Base-by-base conservation (phyloP, 2,329 filamentous ascomycete species). In the Xylaria sp. region DNA sequence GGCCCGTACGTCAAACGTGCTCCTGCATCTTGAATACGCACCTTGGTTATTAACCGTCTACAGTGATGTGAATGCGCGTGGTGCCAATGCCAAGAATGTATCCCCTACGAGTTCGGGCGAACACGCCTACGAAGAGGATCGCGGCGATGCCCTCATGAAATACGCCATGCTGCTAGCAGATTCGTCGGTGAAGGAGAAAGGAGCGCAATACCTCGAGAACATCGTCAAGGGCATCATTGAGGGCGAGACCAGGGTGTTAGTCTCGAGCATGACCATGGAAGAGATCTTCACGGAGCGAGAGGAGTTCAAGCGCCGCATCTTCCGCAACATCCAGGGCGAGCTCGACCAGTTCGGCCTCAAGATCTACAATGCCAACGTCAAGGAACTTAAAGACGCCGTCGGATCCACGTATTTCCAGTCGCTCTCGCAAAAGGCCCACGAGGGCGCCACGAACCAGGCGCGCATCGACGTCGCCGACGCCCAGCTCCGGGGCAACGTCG, bases 181-280 rank as follows among this genome's bases (percentile, higher is more conserved):
- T 62, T 80, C 78, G 8, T 72, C 71, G 38, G 79, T 78, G 2
- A 78, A 80, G 69, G 79, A 72, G 40, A 75, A 74, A 38, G 68
- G 75, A 31, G 75, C 78, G 76, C 67, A 84, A 57, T 91, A 94
- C 77, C 88, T 95, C 15, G 89, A 91, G 72, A 91, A 91, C 69
- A 96, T 96, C 65, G 89, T 96, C 76, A 94, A 92, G 76, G 92
- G 92, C 63, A 93, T 96, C 75, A 95, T 96, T 69, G 92, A 96
- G 76, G 92, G 92, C 65, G 92, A 96, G 76, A 94, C 91, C 0
- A 86, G 92, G 61, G 90, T 92, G 5, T 87, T 96, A 56, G 91
- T 96, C 43, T 92, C 89, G 0, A 89, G 87, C 69, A 94, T 96
- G 91, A 94, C 91, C n/a, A 94, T 95, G 90, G 92, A 94, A 74